Percentiles rank a stretch among this genome's conserved stretches.
Evolutionary conservation across 495 filamentous ascomycete genomes (phyloP).

Genomic region (Ramalina intermedia): DNA sequence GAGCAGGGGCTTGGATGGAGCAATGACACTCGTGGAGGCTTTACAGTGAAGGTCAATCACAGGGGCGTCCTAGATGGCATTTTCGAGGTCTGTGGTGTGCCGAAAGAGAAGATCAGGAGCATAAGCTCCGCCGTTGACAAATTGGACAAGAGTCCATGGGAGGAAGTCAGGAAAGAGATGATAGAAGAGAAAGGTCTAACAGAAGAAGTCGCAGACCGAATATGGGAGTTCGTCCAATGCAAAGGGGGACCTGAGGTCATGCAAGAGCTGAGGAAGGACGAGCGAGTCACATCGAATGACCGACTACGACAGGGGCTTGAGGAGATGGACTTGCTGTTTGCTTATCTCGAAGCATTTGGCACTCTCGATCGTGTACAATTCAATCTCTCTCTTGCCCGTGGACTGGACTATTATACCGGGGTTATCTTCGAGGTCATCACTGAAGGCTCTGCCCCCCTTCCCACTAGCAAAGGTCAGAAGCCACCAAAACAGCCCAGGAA

Average conservation of each 20-base stretch:
- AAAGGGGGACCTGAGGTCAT: slow-evolving; percentile 59
- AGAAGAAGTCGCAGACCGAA: slow-evolving; percentile 60
- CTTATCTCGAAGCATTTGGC: slow-evolving; percentile 64
- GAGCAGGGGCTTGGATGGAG: slow-evolving; percentile 49
- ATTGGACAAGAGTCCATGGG: slow-evolving; percentile 84
- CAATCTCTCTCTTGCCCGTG: slow-evolving; percentile 70
- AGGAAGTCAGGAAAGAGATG: slow-evolving; percentile 85
- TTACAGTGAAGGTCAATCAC: slow-evolving; percentile 90
- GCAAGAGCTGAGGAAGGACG: slow-evolving; percentile 45
- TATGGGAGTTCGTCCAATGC: slow-evolving; percentile 63
- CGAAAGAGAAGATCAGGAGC: slow-evolving; percentile 65
- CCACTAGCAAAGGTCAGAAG: slow-evolving; percentile 28
- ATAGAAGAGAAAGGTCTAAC: slow-evolving; percentile 78
- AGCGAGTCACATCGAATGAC: slow-evolving; percentile 48
- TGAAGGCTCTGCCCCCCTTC: slow-evolving; percentile 56
- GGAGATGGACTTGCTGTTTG: slow-evolving; percentile 70
- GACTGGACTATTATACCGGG: slow-evolving; percentile 88
- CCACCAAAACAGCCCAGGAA: slow-evolving; percentile 42
- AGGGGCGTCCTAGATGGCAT: slow-evolving; percentile 87
- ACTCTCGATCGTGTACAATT: slow-evolving; percentile 60
- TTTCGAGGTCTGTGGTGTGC: slow-evolving; percentile 82
- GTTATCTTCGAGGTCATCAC: slow-evolving; percentile 88
- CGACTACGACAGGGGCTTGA: slow-evolving; percentile 62
- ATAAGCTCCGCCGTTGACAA: slow-evolving; percentile 93
- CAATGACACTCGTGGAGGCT: slow-evolving; percentile 28